Conservation (phyloP, 257 asterid species). For the Eucommia ulmoides region DNA sequence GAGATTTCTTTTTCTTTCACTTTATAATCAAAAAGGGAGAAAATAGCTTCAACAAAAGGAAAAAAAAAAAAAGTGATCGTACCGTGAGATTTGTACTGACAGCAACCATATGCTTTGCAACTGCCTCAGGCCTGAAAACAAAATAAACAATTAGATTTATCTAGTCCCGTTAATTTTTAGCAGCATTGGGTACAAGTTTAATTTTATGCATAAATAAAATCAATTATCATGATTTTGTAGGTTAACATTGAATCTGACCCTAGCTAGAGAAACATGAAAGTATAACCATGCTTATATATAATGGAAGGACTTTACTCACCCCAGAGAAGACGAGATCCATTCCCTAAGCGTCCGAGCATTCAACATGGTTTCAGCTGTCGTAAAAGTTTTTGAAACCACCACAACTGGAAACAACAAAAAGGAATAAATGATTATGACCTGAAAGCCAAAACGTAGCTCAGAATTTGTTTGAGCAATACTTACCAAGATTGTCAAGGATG, state of each 20-base stretch:
- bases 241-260: too few species aligned
- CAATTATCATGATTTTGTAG: too few species aligned
- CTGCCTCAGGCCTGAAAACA: slow-evolving; percentile 75
- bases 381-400: slow-evolving; percentile 95
- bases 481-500: neutral
- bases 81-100: slow-evolving; percentile 95
- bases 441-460: slow-evolving; percentile 1
- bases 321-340: slow-evolving; percentile 90
- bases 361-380: slow-evolving; percentile 98
- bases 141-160: neutral
- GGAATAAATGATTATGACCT: slow-evolving; percentile 3
- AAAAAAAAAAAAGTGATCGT: slow-evolving; percentile 18
- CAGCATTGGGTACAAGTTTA: too few species aligned
- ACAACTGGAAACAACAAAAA: slow-evolving; percentile 45
- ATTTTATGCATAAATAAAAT: too few species aligned
- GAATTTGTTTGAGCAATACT: slow-evolving; percentile 2
- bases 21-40: too few species aligned
- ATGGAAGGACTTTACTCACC: slow-evolving; percentile 61
- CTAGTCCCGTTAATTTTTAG: too few species aligned
- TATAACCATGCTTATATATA: neutral
- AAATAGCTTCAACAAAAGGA: too few species aligned
- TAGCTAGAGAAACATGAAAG: neutral
- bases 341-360: slow-evolving; percentile 94
- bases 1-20: too few species aligned
- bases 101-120: slow-evolving; percentile 98